These are phyloP conservation scores for Aristolochia fimbriata DNA, from an alignment of 164 flowering plant genomes.

Conservation along the genomic window DNA sequence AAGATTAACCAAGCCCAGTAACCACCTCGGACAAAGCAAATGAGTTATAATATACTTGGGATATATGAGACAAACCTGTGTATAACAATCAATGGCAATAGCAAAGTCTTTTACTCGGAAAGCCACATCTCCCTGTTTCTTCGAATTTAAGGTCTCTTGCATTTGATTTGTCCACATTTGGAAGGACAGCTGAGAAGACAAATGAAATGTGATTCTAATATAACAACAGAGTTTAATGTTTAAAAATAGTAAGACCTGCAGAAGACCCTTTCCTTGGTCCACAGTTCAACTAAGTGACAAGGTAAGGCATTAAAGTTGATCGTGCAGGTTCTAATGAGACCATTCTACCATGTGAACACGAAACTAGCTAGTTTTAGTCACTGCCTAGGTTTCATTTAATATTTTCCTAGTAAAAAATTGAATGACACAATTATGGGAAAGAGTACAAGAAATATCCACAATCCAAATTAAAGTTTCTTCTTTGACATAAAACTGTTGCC, in stretches of 20 bases:
- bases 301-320: not conserved
- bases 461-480: too few species aligned
- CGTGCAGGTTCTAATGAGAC: too few species aligned
- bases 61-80: conserved; percentile 34
- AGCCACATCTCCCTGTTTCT: conserved; percentile 81
- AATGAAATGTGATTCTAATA: not conserved
- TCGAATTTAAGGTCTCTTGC: conserved; percentile 75
- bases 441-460: too few species aligned
- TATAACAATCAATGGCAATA: conserved; percentile 62
- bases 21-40: too few species aligned
- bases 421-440: too few species aligned
- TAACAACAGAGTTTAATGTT: not conserved
- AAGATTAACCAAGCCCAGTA: not conserved
- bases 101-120: conserved; percentile 68
- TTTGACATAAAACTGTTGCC: too few species aligned
- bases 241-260: not conserved
- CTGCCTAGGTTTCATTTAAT: too few species aligned
- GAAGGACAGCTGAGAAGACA: conserved; percentile 66
- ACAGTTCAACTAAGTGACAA: not conserved
- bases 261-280: not conserved
- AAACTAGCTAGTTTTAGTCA: too few species aligned
- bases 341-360: too few species aligned
- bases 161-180: conserved; percentile 94
- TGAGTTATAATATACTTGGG: not conserved
- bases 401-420: too few species aligned